These are phyloP conservation scores for Wickerhamiella sergipiensis DNA, from an alignment of 805 yeast species.

Conservation along the genomic window DNA sequence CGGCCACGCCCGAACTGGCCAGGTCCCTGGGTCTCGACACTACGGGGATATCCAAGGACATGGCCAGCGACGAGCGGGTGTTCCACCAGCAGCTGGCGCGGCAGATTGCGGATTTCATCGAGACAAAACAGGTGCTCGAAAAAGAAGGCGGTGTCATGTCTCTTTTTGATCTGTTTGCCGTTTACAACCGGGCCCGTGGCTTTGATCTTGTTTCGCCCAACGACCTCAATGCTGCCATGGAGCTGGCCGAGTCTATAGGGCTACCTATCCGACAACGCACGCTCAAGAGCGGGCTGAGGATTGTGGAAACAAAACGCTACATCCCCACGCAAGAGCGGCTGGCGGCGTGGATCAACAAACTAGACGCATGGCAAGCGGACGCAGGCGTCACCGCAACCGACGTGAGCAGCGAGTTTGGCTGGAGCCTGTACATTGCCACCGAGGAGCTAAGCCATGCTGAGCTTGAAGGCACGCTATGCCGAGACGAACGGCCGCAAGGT, in stretches of 20 bases:
- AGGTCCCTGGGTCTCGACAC: conserved; percentile 23
- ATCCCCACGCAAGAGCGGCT: conserved; percentile 12
- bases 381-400: conserved; percentile 27
- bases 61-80: conserved; percentile 23
- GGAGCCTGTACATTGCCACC: conserved; percentile 52
- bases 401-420: conserved; percentile 37
- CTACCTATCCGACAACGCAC: conserved; percentile 40
- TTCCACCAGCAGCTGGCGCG: conserved; percentile 52
- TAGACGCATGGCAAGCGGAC: conserved; percentile 17
- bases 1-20: neutral
- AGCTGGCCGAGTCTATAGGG: conserved; percentile 38
- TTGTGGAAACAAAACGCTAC: conserved; percentile 20
- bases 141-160: conserved; percentile 47
- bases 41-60: conserved; percentile 24
- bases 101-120: conserved; percentile 61
- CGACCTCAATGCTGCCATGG: conserved; percentile 52
- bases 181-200: conserved; percentile 53
- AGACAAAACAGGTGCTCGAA: conserved; percentile 31
- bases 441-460: conserved; percentile 53
- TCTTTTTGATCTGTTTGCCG: conserved; percentile 45
- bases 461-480: conserved; percentile 40
- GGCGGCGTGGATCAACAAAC: conserved; percentile 11
- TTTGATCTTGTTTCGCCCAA: conserved; percentile 54
- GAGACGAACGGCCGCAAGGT: conserved; percentile 60
- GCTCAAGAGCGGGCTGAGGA: conserved; percentile 29